Evolutionary conservation across 768 basidiomycete genomes (phyloP).

Genomic region (Candolleomyces eurysporus): DNA sequence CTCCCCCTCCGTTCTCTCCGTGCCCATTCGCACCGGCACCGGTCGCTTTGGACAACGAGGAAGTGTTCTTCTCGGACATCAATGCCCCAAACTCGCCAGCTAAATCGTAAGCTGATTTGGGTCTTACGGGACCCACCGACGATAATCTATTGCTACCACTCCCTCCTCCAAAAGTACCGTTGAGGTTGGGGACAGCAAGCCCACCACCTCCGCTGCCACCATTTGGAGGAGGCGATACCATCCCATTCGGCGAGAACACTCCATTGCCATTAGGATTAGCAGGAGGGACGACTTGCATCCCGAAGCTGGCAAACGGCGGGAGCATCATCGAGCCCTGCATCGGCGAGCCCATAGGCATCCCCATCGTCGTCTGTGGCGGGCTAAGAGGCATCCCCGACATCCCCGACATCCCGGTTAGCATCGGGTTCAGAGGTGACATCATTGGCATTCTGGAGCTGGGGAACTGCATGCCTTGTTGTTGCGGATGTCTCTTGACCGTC

Average conservation of each 20-base stretch:
- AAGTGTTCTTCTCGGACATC: conserved; percentile 4
- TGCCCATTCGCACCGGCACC: neutral
- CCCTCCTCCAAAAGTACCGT: neutral
- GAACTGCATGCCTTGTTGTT: conserved; percentile 23
- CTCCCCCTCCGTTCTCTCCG: neutral
- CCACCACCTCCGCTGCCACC: too few species aligned
- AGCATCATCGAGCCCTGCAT: too few species aligned
- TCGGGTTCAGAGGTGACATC: too few species aligned
- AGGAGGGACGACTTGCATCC: too few species aligned
- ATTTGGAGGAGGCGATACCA: too few species aligned
- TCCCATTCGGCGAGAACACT: neutral
- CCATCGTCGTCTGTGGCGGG: too few species aligned
- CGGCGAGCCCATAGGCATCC: too few species aligned
- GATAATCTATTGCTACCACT: neutral
- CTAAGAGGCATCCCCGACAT: too few species aligned
- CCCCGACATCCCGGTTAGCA: too few species aligned
- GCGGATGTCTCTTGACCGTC: conserved; percentile 7
- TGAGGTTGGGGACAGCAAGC: neutral
- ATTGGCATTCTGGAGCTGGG: too few species aligned
- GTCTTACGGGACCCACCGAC: conserved; percentile 10
- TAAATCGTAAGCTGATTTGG: conserved; percentile 30
- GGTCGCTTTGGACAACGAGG: too few species aligned
- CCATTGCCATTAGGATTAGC: neutral
- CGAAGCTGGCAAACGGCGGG: too few species aligned
- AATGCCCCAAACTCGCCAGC: conserved; percentile 41